Evolutionary conservation across 257 asterid genomes (phyloP), one percentile per base, ranked within the genome.

Genomic region (Rauvolfia tetraphylla): DNA sequence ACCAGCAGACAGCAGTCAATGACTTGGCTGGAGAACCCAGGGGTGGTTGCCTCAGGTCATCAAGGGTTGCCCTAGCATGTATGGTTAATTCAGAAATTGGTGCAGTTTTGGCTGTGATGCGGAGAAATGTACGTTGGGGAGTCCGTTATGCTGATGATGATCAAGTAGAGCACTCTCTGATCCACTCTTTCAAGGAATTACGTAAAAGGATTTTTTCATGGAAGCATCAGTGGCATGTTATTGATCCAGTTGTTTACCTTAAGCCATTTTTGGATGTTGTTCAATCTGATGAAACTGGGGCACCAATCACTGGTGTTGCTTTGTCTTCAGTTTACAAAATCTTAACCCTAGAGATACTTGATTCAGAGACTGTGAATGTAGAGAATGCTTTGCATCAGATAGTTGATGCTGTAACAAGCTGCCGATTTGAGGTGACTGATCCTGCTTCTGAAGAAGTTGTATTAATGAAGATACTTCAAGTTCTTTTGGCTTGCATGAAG

Each of bases 81-180:
- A 90, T 90, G 86, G 85, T 95, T 80, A 92, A 88, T 84, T 91
- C 99, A 75, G 99, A 95, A 85, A 92, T 95, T 61, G 98, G 97
- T 76, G 97, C 96, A 3, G 99, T 95, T 83, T 88, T 92, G 90
- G 95, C 99, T 70, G 99, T 95, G 76, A 95, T 95, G 98, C 90
- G 98, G 90, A 88, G 99, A 85, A 95, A 95, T 79, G 99, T 95
- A 74, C 88, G 98, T 75, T 95, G 99, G 98, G 98, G 98, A 80
- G 89, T 87, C 76, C 95, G 81, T 73, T 95, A 92, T 88, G 95
- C 87, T 33, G 83, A 87, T 72, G 99, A 92, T 82, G 98, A 95
- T 62, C 98, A 89, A 84, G 67, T 83, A 66, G 99, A 95, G 88
- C 96, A 90, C 82, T 83, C 91, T 85, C 96, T 95, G 42, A 88